Conservation (phyloP, 1,284 basidiomycete genomes). For the Coriolopsis trogii region DNA sequence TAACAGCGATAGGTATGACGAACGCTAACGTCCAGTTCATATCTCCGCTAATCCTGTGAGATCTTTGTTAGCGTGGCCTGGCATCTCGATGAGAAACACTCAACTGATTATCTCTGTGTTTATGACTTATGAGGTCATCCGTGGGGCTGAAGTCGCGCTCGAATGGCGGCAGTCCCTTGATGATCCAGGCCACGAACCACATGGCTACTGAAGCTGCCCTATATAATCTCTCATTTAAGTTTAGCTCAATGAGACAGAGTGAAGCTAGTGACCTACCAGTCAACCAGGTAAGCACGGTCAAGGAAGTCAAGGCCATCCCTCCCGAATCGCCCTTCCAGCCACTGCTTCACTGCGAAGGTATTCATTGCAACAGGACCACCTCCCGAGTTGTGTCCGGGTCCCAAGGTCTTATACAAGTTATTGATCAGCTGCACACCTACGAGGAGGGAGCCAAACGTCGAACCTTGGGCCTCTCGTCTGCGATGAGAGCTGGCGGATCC, state of each 20-base stretch:
- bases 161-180: slow-evolving; percentile 47
- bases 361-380: background rate
- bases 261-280: slow-evolving; percentile 34
- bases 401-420: too few species aligned
- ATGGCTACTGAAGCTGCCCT: slow-evolving; percentile 50
- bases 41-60: slow-evolving; percentile 48
- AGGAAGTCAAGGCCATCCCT: slow-evolving; percentile 51
- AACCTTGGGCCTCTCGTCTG: too few species aligned
- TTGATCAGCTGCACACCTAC: too few species aligned
- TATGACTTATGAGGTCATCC: slow-evolving; percentile 57
- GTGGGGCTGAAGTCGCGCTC: slow-evolving; percentile 54
- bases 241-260: background rate
- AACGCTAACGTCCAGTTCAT: slow-evolving; percentile 51
- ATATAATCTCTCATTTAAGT: background rate
- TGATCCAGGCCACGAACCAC: slow-evolving; percentile 46
- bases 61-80: background rate
- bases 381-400: background rate
- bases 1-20: slow-evolving; percentile 45
- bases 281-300: slow-evolving; percentile 39
- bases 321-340: slow-evolving; percentile 13
- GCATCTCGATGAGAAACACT: background rate
- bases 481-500: too few species aligned
- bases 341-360: background rate
- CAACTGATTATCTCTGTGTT: slow-evolving; percentile 54
- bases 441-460: too few species aligned